Base-by-base conservation (phyloP, 176 grass and related monocot genomes). In the Dactylis glomerata region DNA sequence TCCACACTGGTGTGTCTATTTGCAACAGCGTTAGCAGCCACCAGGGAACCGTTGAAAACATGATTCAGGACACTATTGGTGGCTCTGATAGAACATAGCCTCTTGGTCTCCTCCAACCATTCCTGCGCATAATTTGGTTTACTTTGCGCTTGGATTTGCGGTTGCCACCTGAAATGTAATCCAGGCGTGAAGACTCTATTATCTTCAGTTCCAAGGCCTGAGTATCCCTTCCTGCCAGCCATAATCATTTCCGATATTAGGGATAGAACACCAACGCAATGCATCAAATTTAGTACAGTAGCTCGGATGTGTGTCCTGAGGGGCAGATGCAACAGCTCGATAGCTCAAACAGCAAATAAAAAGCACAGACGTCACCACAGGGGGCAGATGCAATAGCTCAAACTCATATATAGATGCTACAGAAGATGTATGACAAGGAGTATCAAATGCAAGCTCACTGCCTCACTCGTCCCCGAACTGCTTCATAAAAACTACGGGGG, bases 71-170 rank as follows among this genome's bases (percentile, higher is more conserved):
- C 50, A 34, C 2, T 59, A 27, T 89, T 89, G n/a, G 47, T 69
- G 38, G 36, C 51, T 80, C 78, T 89, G 68, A 75, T 73, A 8
- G 26, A 81, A 23, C 59, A 86, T 46, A 92, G 22, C 75, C 32
- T 92, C 66, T 79, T 83, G 83, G 33, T 86, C 75, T 89, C 90
- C 6, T 83, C 68, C 15, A 73, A 17, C 87, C 87, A 86, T 68
- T 86, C 90, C 23, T 80, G 68, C 0, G 40, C 80, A 31, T 51
- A 63, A 20, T 38, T 84, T 76, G 15, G 5, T 68, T 69, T 9
- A 75, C 74, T 41, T 64, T 80, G 8, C 61, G 28, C 30, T 0
- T 33, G 30, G 58, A 62, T 6, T 62, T 62, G 58, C 5, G 26
- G 5, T 7, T 31, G 28, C 28, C 68, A 63, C 42, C 70, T 89